phyloP scores from a whole-genome alignment of 163 green algal species.

The Chloromonas sp. region DNA sequence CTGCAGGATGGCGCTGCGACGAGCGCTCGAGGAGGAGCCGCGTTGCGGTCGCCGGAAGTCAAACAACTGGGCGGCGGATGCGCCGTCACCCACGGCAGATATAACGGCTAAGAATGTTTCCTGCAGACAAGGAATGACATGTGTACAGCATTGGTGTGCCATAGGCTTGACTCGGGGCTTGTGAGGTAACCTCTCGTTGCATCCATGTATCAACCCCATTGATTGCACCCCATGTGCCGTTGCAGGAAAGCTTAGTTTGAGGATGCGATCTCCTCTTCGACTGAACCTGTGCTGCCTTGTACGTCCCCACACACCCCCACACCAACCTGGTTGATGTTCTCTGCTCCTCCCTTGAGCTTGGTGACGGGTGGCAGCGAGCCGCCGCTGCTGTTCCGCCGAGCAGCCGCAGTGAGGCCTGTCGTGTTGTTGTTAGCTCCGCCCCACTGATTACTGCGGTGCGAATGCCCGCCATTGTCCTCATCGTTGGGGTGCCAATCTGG shows the following conservation, averaged over 20 bases:
- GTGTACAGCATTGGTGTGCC: no score
- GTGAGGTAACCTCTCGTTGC: no score
- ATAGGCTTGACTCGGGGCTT: no score
- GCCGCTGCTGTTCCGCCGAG: not conserved
- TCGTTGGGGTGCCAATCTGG: not conserved
- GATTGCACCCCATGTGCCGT: no score
- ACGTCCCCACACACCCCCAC: no score
- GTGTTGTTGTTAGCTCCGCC: no score
- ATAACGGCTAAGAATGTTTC: not conserved
- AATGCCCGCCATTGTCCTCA: not conserved
- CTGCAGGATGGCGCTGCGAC: constrained; percentile 4
- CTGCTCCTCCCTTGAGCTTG: not conserved
- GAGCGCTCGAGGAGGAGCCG: not conserved
- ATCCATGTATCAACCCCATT: no score
- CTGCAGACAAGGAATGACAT: not conserved
- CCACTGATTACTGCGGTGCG: no score
- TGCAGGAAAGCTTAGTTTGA: no score
- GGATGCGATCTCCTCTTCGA: no score
- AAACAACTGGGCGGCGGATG: not conserved
- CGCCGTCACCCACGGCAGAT: not conserved
- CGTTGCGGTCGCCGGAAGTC: not conserved
- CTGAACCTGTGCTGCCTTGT: no score
- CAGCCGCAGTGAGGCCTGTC: no score
- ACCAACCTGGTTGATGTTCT: not conserved
- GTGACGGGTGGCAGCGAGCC: not conserved